Evolutionary conservation across 2,329 filamentous ascomycete species (phyloP), one percentile per base, ranked within the genome.

Genomic region (Aspergillus nomiae): DNA sequence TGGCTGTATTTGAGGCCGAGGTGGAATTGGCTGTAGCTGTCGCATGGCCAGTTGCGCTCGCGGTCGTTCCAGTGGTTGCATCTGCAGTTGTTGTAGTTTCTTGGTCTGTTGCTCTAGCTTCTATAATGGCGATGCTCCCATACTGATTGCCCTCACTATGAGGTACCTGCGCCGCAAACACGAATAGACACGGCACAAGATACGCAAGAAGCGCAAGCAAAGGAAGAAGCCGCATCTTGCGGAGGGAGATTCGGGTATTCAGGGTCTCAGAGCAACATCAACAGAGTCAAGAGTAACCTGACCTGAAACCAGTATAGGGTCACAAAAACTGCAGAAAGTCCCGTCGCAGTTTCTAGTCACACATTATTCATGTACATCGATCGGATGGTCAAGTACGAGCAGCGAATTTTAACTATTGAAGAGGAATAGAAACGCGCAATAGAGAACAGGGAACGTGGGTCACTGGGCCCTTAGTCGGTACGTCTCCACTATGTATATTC

Each of bases 211-310:
- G 58, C 14, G 60, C 58, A 57, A 70, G 46, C 19, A 63, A 19
- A 46, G 50, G 43, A 8, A 65, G 48, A 6, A 62, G 41, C 54
- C 66, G 63, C 69, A 71, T 71, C 9, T 43, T 64, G 59, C 57
- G 12, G 26, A 36, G 48, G 14, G n/a, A 12, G 5, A 16, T 11
- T 55, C 7, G n/a, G 38, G n/a, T 11, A 24, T 36, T 26, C 19
- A 34, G 32, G 16, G 19, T 16, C 19, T 34, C 14, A 7, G 14
- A 38, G 34, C 14, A 55, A 55, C 51, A 26, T 55, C 8, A 24
- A 55, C 51, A 19, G n/a, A 24, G 30, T 54, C 19, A 54, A 38
- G 51, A 55, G 34, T 55, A 26, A 26, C 32, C 26, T 11, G 34
- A 24, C 11, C 21, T 55, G 34, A 34, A n/a, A 38, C 9, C 16